phyloP scores from a whole-genome alignment of 192 early-diverging fungal species.

The Backusella australiensis region DNA sequence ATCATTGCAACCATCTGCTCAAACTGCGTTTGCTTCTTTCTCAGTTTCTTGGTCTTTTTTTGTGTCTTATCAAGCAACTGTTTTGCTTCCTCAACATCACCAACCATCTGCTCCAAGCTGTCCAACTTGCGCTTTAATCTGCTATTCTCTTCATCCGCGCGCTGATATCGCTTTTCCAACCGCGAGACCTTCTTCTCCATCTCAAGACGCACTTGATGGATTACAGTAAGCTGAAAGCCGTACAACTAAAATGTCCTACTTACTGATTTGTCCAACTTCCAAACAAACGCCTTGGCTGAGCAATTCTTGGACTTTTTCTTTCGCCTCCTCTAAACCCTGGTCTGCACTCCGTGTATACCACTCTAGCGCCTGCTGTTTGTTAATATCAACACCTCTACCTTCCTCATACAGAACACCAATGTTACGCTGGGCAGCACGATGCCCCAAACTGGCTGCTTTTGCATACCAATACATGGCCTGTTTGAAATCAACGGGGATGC shows the following conservation, averaged over 20 bases:
- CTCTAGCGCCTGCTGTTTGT: not conserved
- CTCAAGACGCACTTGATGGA: not conserved
- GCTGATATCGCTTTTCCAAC: not conserved
- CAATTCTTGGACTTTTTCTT: not conserved
- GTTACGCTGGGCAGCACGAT: not conserved
- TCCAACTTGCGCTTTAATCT: not conserved
- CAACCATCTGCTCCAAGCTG: not conserved
- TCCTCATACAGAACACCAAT: not conserved
- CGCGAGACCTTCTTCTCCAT: not conserved
- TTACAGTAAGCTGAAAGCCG: no score
- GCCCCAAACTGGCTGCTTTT: not conserved
- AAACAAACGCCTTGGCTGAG: not conserved
- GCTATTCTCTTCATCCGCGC: not conserved
- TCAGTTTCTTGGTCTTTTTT: not conserved
- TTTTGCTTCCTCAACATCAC: not conserved
- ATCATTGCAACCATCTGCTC: not conserved
- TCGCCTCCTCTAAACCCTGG: not conserved
- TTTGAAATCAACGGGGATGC: not conserved
- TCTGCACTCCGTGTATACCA: not conserved
- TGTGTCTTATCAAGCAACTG: not conserved
- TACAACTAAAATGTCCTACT: not conserved
- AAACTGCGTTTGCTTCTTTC: not conserved
- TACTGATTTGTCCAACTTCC: not conserved
- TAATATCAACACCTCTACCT: not conserved
- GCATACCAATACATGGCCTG: not conserved